Evolutionary conservation across 108 stramenopile genomes (phyloP), one percentile per base, ranked within the genome.

Genomic region (Pseudonitzschia multiseries): DNA sequence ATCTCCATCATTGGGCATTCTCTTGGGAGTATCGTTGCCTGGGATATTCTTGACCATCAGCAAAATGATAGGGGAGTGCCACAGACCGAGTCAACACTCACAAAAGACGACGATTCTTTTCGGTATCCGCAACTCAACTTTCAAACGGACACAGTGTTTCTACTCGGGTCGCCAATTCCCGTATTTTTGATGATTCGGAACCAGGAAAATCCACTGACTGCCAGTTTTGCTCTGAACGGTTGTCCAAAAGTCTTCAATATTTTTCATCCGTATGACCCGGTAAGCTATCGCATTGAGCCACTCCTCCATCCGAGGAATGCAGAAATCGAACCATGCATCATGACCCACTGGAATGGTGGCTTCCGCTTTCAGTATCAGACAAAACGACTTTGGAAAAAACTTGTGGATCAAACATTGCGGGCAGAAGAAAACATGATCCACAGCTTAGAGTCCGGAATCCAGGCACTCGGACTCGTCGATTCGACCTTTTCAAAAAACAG

Each of bases 311-410:
- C 72, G 28, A 46, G 73, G 14, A 79, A 80, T 63, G 73, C 85
- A 0, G 73, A 79, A 5, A 59, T 78, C 33, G 90, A 92, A 62
- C 85, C 93, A 14, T 75, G 59, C 15, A 84, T 94, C 36, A 83
- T 94, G 65, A 80, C 86, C 44, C 89, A 89, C 56, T 94, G 90
- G 90, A 88, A 91, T n/a, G 90, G 90, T 24, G 88, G 89, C 13
- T 84, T 83, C 59, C 83, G 93, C 27, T 88, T 94, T 56, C 90
- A 94, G 62, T 94, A 94, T 64, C 89, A 94, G 74, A 87, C 86
- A 3, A 90, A 87, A 57, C 72, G 77, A 9, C 48, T 86, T 0
- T 86, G 83, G 87, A 70, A 73, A 41, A 83, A 72, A 63, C 62
- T 89, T 57, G 68, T 86, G 4, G 77, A 86, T 21, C 67, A 72